Percentiles rank a stretch among this genome's conserved stretches.
Conservation (phyloP, 495 filamentous ascomycete species). For the Articulospora tetracladia region DNA sequence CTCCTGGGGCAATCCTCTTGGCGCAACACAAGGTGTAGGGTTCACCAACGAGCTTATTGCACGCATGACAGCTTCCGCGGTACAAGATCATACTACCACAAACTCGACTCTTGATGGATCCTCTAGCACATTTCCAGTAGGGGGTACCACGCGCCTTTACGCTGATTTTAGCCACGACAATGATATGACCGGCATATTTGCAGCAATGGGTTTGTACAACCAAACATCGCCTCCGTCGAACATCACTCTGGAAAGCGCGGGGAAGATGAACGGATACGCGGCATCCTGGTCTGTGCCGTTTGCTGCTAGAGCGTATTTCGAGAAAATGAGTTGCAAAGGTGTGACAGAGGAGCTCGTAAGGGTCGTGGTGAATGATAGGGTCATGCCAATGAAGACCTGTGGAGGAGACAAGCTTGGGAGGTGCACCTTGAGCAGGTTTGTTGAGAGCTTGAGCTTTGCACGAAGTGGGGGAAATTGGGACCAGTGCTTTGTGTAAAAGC, state of each 20-base stretch:
- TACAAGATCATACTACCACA: slow-evolving; percentile 65
- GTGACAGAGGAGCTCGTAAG: slow-evolving; percentile 58
- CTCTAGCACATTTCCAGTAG: slow-evolving; percentile 63
- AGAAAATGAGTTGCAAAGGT: slow-evolving; percentile 70
- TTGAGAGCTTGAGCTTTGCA: slow-evolving; percentile 69
- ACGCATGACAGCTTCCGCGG: slow-evolving; percentile 61
- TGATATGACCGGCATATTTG: slow-evolving; percentile 68
- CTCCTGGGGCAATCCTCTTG: slow-evolving; percentile 69
- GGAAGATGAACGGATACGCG: slow-evolving; percentile 48
- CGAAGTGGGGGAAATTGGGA: slow-evolving; percentile 66
- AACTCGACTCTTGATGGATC: slow-evolving; percentile 68
- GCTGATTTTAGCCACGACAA: slow-evolving; percentile 91
- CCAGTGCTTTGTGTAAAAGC: slow-evolving; percentile 52
- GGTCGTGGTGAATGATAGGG: slow-evolving; percentile 76
- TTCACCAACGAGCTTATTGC: slow-evolving; percentile 82
- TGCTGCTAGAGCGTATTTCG: slow-evolving; percentile 70
- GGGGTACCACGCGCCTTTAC: slow-evolving; percentile 50
- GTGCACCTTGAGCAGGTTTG: slow-evolving; percentile 61
- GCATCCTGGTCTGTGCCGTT: slow-evolving; percentile 79
- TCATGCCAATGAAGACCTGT: slow-evolving; percentile 67
- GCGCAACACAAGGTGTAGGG: slow-evolving; percentile 77
- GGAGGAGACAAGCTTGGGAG: slow-evolving; percentile 60
- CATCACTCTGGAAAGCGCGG: slow-evolving; percentile 40
- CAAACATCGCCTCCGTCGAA: slow-evolving; percentile 43
- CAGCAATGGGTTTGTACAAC: slow-evolving; percentile 72